These are phyloP conservation scores for Jamesozyma piceae DNA, from an alignment of 805 yeast species.

Conservation along the genomic window DNA sequence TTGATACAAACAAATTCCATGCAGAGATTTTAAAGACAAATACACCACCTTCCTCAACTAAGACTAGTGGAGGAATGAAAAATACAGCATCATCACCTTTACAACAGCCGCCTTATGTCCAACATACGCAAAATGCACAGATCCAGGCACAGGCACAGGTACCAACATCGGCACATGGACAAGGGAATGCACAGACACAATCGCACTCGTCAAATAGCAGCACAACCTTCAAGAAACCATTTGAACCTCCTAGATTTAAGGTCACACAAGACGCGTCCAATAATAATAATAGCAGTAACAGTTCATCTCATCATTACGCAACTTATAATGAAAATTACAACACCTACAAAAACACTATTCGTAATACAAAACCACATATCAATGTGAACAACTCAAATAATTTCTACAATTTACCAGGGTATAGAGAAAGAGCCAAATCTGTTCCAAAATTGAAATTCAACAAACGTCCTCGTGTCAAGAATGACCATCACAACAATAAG, in stretches of 20 bases:
- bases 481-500: slow-evolving; percentile 5
- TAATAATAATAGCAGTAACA: neutral
- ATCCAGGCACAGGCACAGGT: no score
- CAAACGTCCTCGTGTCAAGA: slow-evolving; percentile 20
- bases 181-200: neutral
- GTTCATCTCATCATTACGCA: neutral
- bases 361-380: neutral
- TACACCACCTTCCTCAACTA: neutral
- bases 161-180: no score
- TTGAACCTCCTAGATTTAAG: slow-evolving; percentile 8
- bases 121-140: neutral
- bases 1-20: neutral
- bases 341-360: neutral
- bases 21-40: neutral
- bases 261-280: slow-evolving; percentile 3
- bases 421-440: slow-evolving; percentile 20
- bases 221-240: slow-evolving; percentile 4
- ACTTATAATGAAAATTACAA: neutral
- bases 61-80: neutral
- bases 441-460: slow-evolving; percentile 26
- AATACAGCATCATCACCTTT: neutral
- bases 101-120: neutral
- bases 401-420: neutral
- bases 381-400: neutral
- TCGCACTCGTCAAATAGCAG: neutral